Evolutionary conservation across 169 alveolate genomes (phyloP), one percentile per base, ranked within the genome.

Genomic region (Plasmodium adleri): DNA sequence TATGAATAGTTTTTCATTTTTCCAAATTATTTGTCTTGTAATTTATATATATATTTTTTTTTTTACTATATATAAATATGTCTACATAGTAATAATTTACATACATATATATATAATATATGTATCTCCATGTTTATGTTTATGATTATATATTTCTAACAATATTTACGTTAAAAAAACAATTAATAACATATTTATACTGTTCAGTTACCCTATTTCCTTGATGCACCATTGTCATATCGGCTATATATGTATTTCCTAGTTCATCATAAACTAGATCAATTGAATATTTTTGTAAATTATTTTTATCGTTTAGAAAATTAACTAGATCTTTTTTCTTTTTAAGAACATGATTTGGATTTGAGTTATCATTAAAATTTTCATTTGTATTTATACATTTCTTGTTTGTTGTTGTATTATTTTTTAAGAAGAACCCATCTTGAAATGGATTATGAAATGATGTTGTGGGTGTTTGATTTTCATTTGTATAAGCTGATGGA

Each of bases 201-300:
- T 80, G 83, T 6, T 80, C 72, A 20, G 90, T 52, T 20, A 80
- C 90, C 70, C 70, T 80, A 59, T 80, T 80, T 4, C 73, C 90
- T 71, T 80, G 32, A 50, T 80, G 90, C 43, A 80, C 2, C 90
- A 80, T 80, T 20, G 90, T 80, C 73, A 56, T 67, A 24, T 80
- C 90, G 0, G 90, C 54, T 49, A 80, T 80, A 28, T 80, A 80
- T 56, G 32, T 54, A 45, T 80, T 50, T 17, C 83, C 83, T 39
- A 80, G 63, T 80, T 80, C 83, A 45, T 80, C 90, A 49, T 80
- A 67, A 4, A 80, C 70, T 9, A 80, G 26, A 15, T 67, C 83
- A 45, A 80, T 80, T 8, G 90, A 80, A 24, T 15, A 80, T 49
- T 80, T 80, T 20, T 80, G 74, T 43, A 80, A 68, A 32, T 80